Evolutionary conservation across 108 stramenopile genomes (phyloP).

Genomic region (Thalassiosira profunda): DNA sequence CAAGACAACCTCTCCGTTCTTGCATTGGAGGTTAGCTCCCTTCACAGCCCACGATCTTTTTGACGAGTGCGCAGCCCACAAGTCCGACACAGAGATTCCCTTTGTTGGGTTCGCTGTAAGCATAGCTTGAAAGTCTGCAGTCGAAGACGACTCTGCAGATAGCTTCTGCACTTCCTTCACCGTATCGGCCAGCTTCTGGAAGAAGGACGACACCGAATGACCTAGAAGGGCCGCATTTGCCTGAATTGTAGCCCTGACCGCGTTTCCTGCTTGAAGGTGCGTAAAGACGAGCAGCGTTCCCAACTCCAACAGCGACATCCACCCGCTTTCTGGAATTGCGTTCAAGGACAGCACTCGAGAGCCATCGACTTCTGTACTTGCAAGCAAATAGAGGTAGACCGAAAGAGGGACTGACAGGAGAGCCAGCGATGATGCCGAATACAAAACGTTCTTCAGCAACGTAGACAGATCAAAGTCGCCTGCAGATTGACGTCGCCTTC

Average conservation of each 20-base stretch:
- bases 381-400: conserved; percentile 23
- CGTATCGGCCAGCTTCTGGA: conserved; percentile 44
- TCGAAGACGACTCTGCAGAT: conserved; percentile 17
- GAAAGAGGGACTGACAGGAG: conserved; percentile 43
- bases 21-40: conserved; percentile 76
- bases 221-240: conserved; percentile 24
- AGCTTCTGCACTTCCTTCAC: conserved; percentile 52
- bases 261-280: conserved; percentile 45
- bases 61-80: conserved; percentile 76
- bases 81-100: conserved; percentile 74
- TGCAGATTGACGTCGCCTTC: conserved; percentile 18
- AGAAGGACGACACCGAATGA: conserved; percentile 47
- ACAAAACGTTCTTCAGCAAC: conserved; percentile 44
- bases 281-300: conserved; percentile 56
- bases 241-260: conserved; percentile 39
- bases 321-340: conserved; percentile 20
- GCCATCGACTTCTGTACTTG: conserved; percentile 7
- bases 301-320: conserved; percentile 67
- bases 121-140: conserved; percentile 55
- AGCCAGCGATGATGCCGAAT: conserved; percentile 31
- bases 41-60: conserved; percentile 66
- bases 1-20: conserved; percentile 76
- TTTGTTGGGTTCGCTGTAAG: conserved; percentile 70
- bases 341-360: conserved; percentile 6
- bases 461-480: too few relatives aligned